Percentiles rank a stretch among this genome's conserved stretches.
phyloP scores from a whole-genome alignment of 306 rosid species.

The Dryas drummondii region DNA sequence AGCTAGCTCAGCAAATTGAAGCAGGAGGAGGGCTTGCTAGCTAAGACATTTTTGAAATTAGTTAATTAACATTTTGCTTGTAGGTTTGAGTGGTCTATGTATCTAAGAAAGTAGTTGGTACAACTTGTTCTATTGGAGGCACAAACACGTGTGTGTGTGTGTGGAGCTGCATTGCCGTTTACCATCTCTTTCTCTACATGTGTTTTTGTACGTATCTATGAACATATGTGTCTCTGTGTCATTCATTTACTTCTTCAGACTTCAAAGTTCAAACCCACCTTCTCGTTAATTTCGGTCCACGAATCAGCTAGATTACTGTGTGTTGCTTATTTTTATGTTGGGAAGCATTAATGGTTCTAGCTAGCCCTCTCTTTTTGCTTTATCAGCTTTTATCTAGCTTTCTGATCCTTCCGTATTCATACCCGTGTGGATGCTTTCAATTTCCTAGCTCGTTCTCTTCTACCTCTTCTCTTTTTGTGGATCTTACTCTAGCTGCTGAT shows the following conservation, averaged over 20 bases:
- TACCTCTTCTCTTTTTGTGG: not conserved
- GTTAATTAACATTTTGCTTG: no score
- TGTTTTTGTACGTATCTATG: slow-evolving; percentile 1
- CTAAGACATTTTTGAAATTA: no score
- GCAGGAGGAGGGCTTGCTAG: no score
- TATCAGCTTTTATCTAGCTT: no score
- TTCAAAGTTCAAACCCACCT: slow-evolving; percentile 18
- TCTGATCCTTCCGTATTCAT: no score
- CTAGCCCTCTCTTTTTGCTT: no score
- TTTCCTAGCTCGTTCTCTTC: not conserved
- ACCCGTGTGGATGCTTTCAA: not conserved
- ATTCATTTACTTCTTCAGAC: slow-evolving; percentile 23
- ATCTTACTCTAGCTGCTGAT: no score
- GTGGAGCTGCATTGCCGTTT: slow-evolving; percentile 43
- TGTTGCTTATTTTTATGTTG: slow-evolving; percentile 4
- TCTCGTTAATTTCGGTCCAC: slow-evolving; percentile 30
- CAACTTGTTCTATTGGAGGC: no score
- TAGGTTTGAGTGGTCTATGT: no score
- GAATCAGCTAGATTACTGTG: not conserved
- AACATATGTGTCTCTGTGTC: slow-evolving; percentile 4
- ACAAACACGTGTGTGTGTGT: no score
- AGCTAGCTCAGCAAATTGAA: no score
- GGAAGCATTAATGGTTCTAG: slow-evolving; percentile 10
- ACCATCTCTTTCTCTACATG: slow-evolving; percentile 3
- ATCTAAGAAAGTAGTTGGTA: no score